Conservation (phyloP, 495 filamentous ascomycete genomes). For the Tetracladium setigerum region DNA sequence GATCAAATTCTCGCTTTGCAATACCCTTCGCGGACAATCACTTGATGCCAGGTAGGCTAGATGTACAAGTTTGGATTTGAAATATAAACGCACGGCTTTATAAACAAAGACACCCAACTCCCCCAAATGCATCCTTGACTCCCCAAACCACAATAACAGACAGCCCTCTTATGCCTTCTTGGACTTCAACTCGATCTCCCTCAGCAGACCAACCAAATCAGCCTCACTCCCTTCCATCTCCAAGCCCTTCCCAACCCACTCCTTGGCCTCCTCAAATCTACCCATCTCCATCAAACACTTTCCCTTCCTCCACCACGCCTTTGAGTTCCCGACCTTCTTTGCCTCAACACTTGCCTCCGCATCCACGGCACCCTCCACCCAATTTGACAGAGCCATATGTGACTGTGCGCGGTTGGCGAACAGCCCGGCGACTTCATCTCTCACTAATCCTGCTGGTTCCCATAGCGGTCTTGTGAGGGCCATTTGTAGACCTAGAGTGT, state of each 20-base stretch:
- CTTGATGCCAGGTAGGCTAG: too few relatives aligned
- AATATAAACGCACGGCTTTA: too few relatives aligned
- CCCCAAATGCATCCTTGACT: slow-evolving; percentile 14
- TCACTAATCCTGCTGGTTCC: slow-evolving; percentile 74
- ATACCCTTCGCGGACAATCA: too few relatives aligned
- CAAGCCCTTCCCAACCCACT: slow-evolving; percentile 62
- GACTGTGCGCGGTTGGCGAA: slow-evolving; percentile 88
- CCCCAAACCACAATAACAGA: not conserved
- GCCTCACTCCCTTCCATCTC: slow-evolving; percentile 76
- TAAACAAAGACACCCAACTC: too few relatives aligned
- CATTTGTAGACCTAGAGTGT: slow-evolving; percentile 82
- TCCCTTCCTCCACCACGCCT: slow-evolving; percentile 87
- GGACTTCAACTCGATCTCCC: slow-evolving; percentile 53
- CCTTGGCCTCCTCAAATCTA: slow-evolving; percentile 69
- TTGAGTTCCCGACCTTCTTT: slow-evolving; percentile 78
- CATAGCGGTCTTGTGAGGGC: slow-evolving; percentile 71
- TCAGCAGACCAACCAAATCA: slow-evolving; percentile 61
- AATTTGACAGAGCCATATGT: slow-evolving; percentile 68
- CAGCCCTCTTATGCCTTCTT: slow-evolving; percentile 12
- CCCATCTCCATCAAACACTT: slow-evolving; percentile 88
- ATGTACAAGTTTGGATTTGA: too few relatives aligned
- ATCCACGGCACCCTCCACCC: slow-evolving; percentile 77
- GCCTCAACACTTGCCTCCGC: slow-evolving; percentile 85
- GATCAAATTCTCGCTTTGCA: too few relatives aligned
- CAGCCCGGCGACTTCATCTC: slow-evolving; percentile 73